A percentile compares a stretch with the other conserved stretches of the same genome.
phyloP scores from a whole-genome alignment of 78 protist species.

The Planoprotostelium fungivorum region DNA sequence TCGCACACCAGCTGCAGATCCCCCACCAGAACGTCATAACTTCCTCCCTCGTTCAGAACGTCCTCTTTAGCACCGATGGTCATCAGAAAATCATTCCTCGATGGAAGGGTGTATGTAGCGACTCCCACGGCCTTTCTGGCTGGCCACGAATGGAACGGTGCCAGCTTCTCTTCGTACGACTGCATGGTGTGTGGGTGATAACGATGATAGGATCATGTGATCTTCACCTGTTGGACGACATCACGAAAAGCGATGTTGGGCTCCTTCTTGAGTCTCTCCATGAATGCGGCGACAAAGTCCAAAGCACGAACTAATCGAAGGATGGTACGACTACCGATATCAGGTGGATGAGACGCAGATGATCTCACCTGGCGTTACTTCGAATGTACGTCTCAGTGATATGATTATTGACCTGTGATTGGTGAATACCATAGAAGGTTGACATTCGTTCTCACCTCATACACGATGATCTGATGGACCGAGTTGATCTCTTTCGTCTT shows the following conservation, averaged over 20 bases:
- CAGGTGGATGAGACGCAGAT: not conserved
- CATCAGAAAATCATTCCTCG: not conserved
- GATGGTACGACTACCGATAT: not conserved
- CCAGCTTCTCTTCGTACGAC: not conserved
- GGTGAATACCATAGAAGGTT: not conserved
- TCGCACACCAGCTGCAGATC: not conserved
- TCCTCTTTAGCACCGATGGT: not conserved
- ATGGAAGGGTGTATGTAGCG: not conserved
- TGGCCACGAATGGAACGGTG: not conserved
- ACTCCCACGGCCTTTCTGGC: not conserved
- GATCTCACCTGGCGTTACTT: not conserved
- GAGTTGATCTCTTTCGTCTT: not conserved
- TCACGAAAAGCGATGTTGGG: not conserved
- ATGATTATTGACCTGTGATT: not conserved
- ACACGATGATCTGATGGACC: not conserved
- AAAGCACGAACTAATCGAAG: not conserved
- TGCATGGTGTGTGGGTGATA: not conserved
- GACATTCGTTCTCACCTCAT: not conserved
- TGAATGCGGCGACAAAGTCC: not conserved
- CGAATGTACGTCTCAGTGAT: not conserved
- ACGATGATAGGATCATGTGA: not conserved
- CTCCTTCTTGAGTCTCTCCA: not conserved
- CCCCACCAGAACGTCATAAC: not conserved
- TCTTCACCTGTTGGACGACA: not conserved
- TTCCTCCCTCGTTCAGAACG: not conserved